Evolutionary conservation across 1,284 basidiomycete species (phyloP), one percentile per base, ranked within the genome.

Genomic region (Pseudozyma sp.): DNA sequence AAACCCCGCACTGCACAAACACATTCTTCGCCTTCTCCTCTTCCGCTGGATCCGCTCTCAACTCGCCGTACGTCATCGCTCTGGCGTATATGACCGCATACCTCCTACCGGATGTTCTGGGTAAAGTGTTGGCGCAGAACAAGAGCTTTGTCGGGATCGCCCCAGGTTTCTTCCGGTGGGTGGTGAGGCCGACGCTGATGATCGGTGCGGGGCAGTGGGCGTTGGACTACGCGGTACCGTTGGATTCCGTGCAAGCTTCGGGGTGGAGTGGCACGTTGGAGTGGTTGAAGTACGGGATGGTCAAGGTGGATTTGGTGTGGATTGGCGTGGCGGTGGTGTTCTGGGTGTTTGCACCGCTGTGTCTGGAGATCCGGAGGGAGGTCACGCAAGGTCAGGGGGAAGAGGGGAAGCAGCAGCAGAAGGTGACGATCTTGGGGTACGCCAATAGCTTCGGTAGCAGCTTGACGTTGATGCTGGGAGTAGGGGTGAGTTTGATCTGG

Each of bases 371-470:
- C 17, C 62, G 70, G 8, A 54, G 66, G 16, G 77, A 80, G 35
- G 31, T 44, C 7, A 16, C n/a, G 1, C 13, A 16, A 7, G 16
- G 6, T 8, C 39, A 9, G 39, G 9, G n/a, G n/a, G 5, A 39
- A 7, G 57, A 40, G 7, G 60, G 52, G 40, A 33, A 65, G 35
- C 39, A 47, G 10, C 65, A 67, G 58, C 13, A 37, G 10, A 60
- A 78, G 17, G 74, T 94, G 52, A 88, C 88, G 17, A 88, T 98
- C 0, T 86, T 94, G 1, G 94, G 96, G 0, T 97, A 92, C 80
- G 92, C 92, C 0, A 98, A 99, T 84, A 90, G 92, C 0, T 93
- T 91, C 76, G 97, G 94, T 4, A 90, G 94, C 17, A 90, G 91
- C 0, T 97, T 94, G 84, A 85, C 95, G 54, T 86, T 97, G 47